These are phyloP conservation scores for Rubia tinctorum DNA, from an alignment of 305 asterid genomes.

Conservation along the genomic window DNA sequence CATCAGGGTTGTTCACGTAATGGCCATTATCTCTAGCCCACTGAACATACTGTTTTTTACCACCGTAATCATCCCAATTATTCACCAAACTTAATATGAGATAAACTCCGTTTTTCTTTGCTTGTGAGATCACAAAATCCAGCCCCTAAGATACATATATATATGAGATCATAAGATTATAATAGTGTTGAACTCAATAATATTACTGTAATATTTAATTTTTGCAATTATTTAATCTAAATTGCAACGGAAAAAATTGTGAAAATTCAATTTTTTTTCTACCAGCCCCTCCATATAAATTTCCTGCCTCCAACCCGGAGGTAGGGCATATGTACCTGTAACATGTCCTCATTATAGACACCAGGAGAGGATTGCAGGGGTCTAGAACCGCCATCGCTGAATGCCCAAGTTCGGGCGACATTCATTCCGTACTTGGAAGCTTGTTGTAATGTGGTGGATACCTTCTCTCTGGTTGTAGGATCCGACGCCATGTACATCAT, in stretches of 20 bases:
- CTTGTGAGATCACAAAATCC: neutral
- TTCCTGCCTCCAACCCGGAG: too few relatives aligned
- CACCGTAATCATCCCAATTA: slow-evolving; percentile 2
- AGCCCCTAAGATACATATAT: neutral
- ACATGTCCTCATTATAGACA: neutral
- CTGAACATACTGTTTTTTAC: neutral
- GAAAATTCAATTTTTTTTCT: too few relatives aligned
- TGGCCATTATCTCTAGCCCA: neutral
- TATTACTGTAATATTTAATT: too few relatives aligned
- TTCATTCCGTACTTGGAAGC: neutral
- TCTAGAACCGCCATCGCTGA: neutral
- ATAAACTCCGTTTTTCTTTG: slow-evolving; percentile 5
- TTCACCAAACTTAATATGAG: neutral
- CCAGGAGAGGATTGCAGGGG: neutral
- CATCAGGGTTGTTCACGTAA: neutral
- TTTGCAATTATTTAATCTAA: too few relatives aligned
- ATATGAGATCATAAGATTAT: too few relatives aligned
- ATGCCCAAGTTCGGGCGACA: neutral
- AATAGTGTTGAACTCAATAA: too few relatives aligned
- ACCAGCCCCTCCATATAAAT: too few relatives aligned
- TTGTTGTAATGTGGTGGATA: neutral
- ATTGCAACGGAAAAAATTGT: too few relatives aligned
- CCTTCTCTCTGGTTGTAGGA: neutral
- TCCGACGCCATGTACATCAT: neutral
- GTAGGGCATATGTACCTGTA: neutral